A percentile compares a stretch with the other conserved stretches of the same genome.
These are phyloP conservation scores for Naganishia liquefaciens DNA, from an alignment of 1,284 basidiomycete genomes.

Conservation along the genomic window DNA sequence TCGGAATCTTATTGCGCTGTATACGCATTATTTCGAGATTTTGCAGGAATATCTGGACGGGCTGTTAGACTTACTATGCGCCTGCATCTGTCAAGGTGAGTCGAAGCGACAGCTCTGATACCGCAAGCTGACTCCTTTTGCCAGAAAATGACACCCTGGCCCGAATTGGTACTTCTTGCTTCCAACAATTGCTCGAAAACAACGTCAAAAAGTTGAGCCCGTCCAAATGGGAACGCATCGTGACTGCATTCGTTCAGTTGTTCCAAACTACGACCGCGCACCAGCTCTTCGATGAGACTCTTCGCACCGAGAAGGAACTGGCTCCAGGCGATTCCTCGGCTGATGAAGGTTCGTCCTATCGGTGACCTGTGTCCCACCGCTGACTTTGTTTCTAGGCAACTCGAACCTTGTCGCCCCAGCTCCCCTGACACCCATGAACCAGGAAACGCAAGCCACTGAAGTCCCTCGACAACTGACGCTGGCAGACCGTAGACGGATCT, in stretches of 20 bases:
- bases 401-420: constrained; percentile 51
- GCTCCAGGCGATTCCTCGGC: constrained; percentile 28
- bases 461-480: constrained; percentile 43
- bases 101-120: background rate
- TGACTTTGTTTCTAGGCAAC: constrained; percentile 2
- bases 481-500: constrained; percentile 77
- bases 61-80: constrained; percentile 85
- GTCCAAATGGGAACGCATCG: constrained; percentile 86
- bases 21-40: constrained; percentile 93
- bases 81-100: constrained; percentile 97
- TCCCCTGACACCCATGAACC: constrained; percentile 45
- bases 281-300: constrained; percentile 89
- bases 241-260: constrained; percentile 89
- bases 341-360: constrained; percentile 12
- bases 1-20: constrained; percentile 91
- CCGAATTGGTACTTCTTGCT: constrained; percentile 94
- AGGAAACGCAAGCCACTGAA: constrained; percentile 37
- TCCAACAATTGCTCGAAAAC: constrained; percentile 92
- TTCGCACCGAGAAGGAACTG: constrained; percentile 75
- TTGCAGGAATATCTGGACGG: constrained; percentile 88
- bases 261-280: constrained; percentile 98
- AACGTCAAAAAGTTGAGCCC: constrained; percentile 87
- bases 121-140: background rate
- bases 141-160: constrained; percentile 97
- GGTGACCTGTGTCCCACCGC: background rate